Percentiles rank a stretch among this genome's conserved stretches.
Evolutionary conservation across 1,284 basidiomycete species (phyloP).

Genomic region (Fomitopsis betulina): DNA sequence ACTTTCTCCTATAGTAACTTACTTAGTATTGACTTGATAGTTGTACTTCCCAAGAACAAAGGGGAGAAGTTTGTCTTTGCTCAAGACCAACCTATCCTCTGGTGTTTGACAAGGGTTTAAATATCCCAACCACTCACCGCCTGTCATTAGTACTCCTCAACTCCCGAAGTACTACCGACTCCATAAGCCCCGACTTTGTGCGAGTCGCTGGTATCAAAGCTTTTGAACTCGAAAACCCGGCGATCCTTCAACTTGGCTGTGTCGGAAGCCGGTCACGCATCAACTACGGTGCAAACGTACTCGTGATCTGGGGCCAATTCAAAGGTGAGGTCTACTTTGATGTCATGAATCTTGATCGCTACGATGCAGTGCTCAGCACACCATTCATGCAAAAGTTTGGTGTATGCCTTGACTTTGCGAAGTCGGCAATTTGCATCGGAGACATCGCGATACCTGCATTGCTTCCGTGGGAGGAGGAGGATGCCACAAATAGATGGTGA

Average conservation of each 20-base stretch:
- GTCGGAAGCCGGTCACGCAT: slow-evolving; percentile 21
- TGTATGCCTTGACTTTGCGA: slow-evolving; percentile 16
- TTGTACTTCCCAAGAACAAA: no score
- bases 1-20: no score
- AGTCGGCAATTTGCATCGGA: slow-evolving; percentile 3
- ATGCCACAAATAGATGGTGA: background rate
- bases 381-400: slow-evolving; percentile 22
- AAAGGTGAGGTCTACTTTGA: slow-evolving; percentile 18
- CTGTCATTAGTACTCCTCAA: no score
- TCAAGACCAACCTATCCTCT: no score
- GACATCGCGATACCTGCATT: background rate
- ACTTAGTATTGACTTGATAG: no score
- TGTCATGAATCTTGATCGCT: slow-evolving; percentile 26
- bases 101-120: no score
- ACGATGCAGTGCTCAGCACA: slow-evolving; percentile 27
- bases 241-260: slow-evolving; percentile 20
- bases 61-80: no score
- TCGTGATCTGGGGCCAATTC: background rate
- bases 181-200: slow-evolving; percentile 18
- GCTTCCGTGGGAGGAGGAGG: background rate
- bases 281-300: slow-evolving; percentile 12
- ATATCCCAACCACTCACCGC: no score
- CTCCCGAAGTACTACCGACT: no score
- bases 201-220: slow-evolving; percentile 1
- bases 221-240: slow-evolving; percentile 18